phyloP scores from a whole-genome alignment of 805 yeast genomes.

The Brettanomyces nanus region DNA sequence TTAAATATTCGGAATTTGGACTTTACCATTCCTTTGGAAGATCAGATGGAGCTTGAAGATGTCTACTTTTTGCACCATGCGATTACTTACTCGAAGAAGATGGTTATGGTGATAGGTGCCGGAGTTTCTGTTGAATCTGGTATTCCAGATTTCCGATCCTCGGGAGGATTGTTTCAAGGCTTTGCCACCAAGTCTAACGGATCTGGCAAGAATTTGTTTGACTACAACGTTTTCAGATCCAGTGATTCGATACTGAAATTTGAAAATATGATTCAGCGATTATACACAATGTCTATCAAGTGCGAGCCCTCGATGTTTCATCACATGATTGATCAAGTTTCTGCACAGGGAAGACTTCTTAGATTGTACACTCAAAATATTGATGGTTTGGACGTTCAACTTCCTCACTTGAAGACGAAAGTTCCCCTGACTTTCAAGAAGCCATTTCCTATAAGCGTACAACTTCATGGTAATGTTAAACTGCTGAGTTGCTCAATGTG shows the following conservation, averaged over 20 bases:
- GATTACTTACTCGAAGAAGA: conserved; percentile 43
- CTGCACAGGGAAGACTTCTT: conserved; percentile 54
- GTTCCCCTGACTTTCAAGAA: conserved; percentile 36
- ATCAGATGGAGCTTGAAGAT: conserved; percentile 32
- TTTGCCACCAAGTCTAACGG: conserved; percentile 32
- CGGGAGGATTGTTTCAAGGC: conserved; percentile 65
- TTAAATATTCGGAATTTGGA: conserved; percentile 29
- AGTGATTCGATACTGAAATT: conserved; percentile 53
- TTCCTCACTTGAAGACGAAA: conserved; percentile 39
- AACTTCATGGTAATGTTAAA: conserved; percentile 77
- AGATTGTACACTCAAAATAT: conserved; percentile 85
- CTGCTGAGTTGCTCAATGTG: conserved; percentile 75
- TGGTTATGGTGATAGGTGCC: conserved; percentile 76
- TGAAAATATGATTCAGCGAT: conserved; percentile 63
- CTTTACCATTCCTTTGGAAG: conserved; percentile 18
- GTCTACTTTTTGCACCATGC: conserved; percentile 45
- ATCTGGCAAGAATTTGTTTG: conserved; percentile 58
- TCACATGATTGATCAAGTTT: conserved; percentile 46
- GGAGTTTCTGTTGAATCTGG: conserved; percentile 90
- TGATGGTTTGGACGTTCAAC: conserved; percentile 66
- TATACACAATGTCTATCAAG: conserved; percentile 44
- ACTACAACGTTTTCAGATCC: conserved; percentile 66
- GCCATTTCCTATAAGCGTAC: conserved; percentile 50
- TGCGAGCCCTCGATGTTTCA: conserved; percentile 76
- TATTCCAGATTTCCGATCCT: conserved; percentile 70